These are phyloP conservation scores for Epichloe glyceriae DNA, from an alignment of 2,329 filamentous ascomycete species.

Conservation along the genomic window DNA sequence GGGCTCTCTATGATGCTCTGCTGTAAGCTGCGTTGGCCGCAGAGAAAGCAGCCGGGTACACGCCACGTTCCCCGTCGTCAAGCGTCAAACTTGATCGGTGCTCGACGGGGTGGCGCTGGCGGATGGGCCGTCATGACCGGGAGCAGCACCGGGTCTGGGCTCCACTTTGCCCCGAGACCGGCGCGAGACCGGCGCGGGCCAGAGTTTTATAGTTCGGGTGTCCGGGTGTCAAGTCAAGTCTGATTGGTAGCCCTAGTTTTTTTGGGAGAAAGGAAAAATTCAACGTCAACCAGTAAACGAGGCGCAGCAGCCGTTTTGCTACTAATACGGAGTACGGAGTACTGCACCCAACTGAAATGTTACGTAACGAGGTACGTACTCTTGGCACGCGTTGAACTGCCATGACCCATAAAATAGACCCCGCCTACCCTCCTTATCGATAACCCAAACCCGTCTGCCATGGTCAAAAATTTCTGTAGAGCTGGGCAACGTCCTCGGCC, in stretches of 20 bases:
- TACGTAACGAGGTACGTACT: not conserved
- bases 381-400: not conserved
- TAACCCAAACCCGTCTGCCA: not conserved
- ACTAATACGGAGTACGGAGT: no score
- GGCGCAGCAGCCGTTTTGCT: no score
- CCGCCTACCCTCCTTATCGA: constrained; percentile 2
- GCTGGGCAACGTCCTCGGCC: not conserved
- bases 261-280: no score
- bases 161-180: not conserved
- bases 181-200: not conserved
- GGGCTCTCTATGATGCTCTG: not conserved
- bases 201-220: no score
- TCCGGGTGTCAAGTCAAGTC: no score
- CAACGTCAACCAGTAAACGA: no score
- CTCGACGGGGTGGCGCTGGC: not conserved
- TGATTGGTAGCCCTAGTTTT: no score
- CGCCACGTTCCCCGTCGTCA: not conserved
- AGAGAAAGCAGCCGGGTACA: not conserved
- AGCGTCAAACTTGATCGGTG: not conserved
- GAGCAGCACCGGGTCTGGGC: not conserved
- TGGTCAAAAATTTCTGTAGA: constrained; percentile 2
- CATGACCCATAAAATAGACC: not conserved
- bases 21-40: not conserved
- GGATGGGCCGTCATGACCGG: not conserved
- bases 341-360: no score